Conservation (phyloP, 1,284 basidiomycete species). For the Rhodotorula sp. region DNA sequence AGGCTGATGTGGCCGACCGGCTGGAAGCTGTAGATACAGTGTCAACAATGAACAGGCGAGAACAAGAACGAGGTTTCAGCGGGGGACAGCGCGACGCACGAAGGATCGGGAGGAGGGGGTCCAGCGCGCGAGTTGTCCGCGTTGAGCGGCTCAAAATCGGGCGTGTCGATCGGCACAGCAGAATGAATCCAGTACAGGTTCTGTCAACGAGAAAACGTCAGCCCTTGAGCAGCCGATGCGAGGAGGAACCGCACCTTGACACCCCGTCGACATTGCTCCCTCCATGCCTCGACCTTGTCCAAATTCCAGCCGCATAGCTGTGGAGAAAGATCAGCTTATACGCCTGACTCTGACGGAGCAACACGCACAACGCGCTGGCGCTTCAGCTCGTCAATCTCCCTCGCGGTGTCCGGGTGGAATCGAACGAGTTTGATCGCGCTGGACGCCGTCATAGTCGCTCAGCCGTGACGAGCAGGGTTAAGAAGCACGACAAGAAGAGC, state of each 20-base stretch:
- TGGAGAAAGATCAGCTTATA: background rate
- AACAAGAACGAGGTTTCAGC: too few species aligned
- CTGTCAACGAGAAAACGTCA: background rate
- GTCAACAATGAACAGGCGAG: too few species aligned
- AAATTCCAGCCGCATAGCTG: constrained; percentile 36
- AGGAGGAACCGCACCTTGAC: constrained; percentile 16
- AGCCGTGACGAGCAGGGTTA: too few species aligned
- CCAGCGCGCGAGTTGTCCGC: background rate
- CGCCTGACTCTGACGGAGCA: too few species aligned
- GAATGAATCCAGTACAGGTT: constrained; percentile 32
- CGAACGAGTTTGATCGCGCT: background rate
- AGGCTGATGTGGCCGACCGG: constrained; percentile 30
- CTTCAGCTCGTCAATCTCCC: background rate
- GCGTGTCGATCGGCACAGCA: background rate
- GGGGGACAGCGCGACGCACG: background rate
- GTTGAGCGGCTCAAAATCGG: constrained; percentile 8
- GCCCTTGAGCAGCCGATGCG: background rate
- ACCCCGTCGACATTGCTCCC: background rate
- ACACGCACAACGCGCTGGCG: constrained; percentile 15
- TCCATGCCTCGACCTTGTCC: constrained; percentile 25
- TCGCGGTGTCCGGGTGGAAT: background rate
- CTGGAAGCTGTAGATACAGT: background rate
- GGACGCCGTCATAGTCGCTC: background rate
- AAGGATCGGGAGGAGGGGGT: constrained; percentile 5
- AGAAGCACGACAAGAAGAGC: too few species aligned